Base-by-base conservation (phyloP, 176 grass and related monocot species). In the Miscanthus lutarioriparius region DNA sequence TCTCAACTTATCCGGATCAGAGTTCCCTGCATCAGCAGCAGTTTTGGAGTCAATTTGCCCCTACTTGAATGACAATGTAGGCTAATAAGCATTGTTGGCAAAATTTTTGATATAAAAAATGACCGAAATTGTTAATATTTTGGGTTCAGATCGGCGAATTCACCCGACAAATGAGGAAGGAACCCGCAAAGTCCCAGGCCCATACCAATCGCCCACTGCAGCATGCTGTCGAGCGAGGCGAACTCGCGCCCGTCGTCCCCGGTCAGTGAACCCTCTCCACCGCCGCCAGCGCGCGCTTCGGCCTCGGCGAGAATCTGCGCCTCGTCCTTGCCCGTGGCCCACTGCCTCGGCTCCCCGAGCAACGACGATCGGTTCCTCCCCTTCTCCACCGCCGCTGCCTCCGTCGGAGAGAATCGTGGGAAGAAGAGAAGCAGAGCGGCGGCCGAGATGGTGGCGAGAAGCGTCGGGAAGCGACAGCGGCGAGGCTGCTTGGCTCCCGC, bases 131-230 rank as follows among this genome's bases (percentile, higher is more conserved):
- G 25, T 8, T 19, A 30, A 73, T 0, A 49, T 74, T 49, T 74
- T 25, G 17, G 25, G 26, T 19, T 48, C 7, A 20, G 32, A 49
- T 74, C 43, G 25, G 14, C 3, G 0, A 48, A 49, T 19, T 74
- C 71, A 74, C 3, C 44, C 13, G 2, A 15, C 23, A 47, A 73
- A 28, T 9, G 23, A 26, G 23, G 41, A 45, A 63, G 59, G 59
- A 61, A 47, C 38, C 37, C 11, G 23, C 25, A 8, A 28, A 19
- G 12, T 27, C 25, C 41, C 8, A 25, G 62, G 22, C 1, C 72
- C 54, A 26, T 90, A 98, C 93, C 96, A 85, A 98, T 95, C 47
- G 93, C 93, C 96, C 96, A 95, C 80, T 95, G 91, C 49, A 95
- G 84, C 91, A 98, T 95, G 85, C 91, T 77, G 61, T 98, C 93